Evolutionary conservation across 805 yeast genomes (phyloP).

Genomic region (Clavispora carvajalis): DNA sequence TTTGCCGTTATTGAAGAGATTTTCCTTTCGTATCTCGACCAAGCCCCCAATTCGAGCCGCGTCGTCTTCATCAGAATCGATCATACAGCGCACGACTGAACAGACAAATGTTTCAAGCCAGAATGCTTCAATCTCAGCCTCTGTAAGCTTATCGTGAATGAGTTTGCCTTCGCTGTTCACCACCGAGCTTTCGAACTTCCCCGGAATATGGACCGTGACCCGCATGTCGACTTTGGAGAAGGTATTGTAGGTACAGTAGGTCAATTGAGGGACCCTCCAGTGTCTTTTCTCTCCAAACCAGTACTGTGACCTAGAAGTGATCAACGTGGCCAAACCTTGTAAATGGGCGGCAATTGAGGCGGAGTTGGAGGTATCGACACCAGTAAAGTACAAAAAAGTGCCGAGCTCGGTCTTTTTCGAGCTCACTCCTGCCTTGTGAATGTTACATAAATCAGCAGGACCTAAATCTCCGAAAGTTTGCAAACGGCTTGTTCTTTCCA

Average conservation of each 20-base stretch:
- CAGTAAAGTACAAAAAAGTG: conserved; percentile 69
- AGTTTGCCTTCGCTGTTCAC: conserved; percentile 50
- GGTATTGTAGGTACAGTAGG: conserved; percentile 59
- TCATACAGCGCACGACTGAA: conserved; percentile 68
- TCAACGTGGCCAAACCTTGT: conserved; percentile 60
- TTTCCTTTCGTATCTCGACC: conserved; percentile 78
- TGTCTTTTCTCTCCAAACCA: conserved; percentile 77
- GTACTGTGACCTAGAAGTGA: conserved; percentile 53
- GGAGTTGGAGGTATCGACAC: conserved; percentile 69
- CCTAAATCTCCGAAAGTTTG: conserved; percentile 62
- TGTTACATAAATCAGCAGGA: conserved; percentile 60
- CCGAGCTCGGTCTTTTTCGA: conserved; percentile 52
- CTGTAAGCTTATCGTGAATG: conserved; percentile 43
- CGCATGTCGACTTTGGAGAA: conserved; percentile 63
- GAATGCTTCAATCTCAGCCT: conserved; percentile 49
- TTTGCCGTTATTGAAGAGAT: conserved; percentile 57
- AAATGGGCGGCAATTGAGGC: conserved; percentile 75
- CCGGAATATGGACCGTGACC: conserved; percentile 72
- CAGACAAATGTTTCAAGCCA: conserved; percentile 56
- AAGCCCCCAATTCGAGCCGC: conserved; percentile 46
- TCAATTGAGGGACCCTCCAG: conserved; percentile 67
- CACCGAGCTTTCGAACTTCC: conserved; percentile 55
- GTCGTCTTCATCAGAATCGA: conserved; percentile 69
- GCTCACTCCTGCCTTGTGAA: conserved; percentile 38
- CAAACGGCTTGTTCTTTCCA: conserved; percentile 59